phyloP scores from a whole-genome alignment of 441 rosid genomes.

The Populus trichocarpa region DNA sequence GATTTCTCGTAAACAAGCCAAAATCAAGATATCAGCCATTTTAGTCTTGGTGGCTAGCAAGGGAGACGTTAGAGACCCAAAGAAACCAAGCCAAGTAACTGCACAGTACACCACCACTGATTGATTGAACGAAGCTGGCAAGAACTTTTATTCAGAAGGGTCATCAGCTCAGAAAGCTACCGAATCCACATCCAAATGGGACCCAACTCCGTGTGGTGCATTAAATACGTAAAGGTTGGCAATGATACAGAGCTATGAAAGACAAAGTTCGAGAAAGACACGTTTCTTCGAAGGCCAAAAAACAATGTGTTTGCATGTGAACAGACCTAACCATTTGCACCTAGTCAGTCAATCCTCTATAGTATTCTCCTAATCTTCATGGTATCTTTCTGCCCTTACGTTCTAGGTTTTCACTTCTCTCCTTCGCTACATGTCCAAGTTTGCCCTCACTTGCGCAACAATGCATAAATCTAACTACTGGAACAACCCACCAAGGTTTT shows the following conservation, averaged over 20 bases:
- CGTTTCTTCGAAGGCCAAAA: not conserved
- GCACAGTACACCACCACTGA: too few relatives aligned
- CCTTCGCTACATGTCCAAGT: not conserved
- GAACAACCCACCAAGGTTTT: too few relatives aligned
- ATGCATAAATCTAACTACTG: not conserved
- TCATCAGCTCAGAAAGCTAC: not conserved
- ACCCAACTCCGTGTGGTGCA: slow-evolving; percentile 23
- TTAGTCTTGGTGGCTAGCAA: not conserved
- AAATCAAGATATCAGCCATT: not conserved
- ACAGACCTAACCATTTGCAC: slow-evolving; percentile 25
- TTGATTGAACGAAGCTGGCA: not conserved
- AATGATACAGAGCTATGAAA: not conserved
- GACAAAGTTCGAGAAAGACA: slow-evolving; percentile 29
- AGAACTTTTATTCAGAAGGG: not conserved
- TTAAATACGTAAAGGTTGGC: slow-evolving; percentile 28
- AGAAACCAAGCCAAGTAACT: too few relatives aligned
- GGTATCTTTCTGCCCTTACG: not conserved
- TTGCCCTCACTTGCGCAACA: not conserved
- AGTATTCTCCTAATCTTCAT: not conserved
- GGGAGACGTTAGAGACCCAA: too few relatives aligned
- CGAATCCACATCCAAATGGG: slow-evolving; percentile 14
- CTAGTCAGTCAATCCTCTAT: slow-evolving; percentile 14
- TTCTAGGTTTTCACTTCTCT: not conserved
- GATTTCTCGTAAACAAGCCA: not conserved
- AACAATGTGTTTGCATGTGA: slow-evolving; percentile 40